These are phyloP conservation scores for Pichia sp. DNA, from an alignment of 1,139 yeast genomes.

Conservation along the genomic window DNA sequence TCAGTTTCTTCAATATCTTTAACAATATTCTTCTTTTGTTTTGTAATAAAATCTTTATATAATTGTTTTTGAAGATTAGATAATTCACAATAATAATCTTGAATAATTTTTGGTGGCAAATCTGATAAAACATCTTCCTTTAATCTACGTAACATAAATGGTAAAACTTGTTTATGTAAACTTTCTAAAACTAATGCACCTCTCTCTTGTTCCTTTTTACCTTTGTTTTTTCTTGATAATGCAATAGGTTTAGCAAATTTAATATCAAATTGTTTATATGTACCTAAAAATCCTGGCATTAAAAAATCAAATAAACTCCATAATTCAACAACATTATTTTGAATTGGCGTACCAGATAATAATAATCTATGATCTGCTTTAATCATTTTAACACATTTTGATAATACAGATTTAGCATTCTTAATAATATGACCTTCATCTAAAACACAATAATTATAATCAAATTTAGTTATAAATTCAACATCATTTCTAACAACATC, in stretches of 20 bases:
- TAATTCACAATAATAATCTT: conserved; percentile 94
- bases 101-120: conserved; percentile 96
- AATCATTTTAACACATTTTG: conserved; percentile 78
- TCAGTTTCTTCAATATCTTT: conserved; percentile 45
- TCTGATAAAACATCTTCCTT: conserved; percentile 96
- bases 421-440: conserved; percentile 98
- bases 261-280: conserved; percentile 90
- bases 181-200: conserved; percentile 96
- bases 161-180: conserved; percentile 90
- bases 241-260: conserved; percentile 97
- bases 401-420: conserved; percentile 80
- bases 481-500: conserved; percentile 94
- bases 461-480: conserved; percentile 50
- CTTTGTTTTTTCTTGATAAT: conserved; percentile 84
- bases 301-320: conserved; percentile 96
- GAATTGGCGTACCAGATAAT: conserved; percentile 94
- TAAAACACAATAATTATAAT: conserved; percentile 88
- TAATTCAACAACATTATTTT: conserved; percentile 80
- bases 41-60: conserved; percentile 85
- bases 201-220: conserved; percentile 93
- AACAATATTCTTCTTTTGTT: conserved; percentile 69
- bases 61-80: conserved; percentile 84
- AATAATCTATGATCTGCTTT: conserved; percentile 86
- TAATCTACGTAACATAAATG: conserved; percentile 90
- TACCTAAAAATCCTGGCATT: conserved; percentile 98